Percentiles rank a stretch among this genome's conserved stretches.
Evolutionary conservation across 345 rosid genomes (phyloP).

Genomic region (Passiflora organensis): DNA sequence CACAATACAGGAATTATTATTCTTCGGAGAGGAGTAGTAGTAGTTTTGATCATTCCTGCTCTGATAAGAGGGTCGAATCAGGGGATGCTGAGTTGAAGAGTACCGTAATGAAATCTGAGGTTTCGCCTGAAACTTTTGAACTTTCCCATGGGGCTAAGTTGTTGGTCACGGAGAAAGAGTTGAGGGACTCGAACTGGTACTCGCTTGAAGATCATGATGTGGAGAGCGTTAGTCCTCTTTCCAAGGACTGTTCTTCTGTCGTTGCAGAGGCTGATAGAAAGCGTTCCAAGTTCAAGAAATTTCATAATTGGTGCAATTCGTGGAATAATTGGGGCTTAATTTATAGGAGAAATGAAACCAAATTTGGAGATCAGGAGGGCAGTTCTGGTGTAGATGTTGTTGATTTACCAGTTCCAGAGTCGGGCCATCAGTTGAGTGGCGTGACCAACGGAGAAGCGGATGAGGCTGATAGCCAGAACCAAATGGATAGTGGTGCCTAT

Average conservation of each 20-base stretch:
- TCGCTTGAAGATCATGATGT: slow-evolving; percentile 12
- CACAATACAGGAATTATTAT: slow-evolving; percentile 29
- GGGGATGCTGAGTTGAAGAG: slow-evolving; percentile 28
- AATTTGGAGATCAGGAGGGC: slow-evolving; percentile 29
- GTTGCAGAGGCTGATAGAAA: slow-evolving; percentile 12
- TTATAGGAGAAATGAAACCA: slow-evolving; percentile 19
- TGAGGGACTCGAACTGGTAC: slow-evolving; percentile 42
- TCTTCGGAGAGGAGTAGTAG: slow-evolving; percentile 24
- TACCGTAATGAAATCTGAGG: slow-evolving; percentile 25
- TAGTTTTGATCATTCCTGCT: slow-evolving; percentile 24
- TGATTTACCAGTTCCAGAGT: slow-evolving; percentile 41
- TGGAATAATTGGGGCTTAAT: slow-evolving; percentile 27
- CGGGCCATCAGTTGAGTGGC: slow-evolving; percentile 41
- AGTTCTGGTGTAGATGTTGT: slow-evolving; percentile 31
- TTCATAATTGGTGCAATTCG: slow-evolving; percentile 6
- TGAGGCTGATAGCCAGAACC: slow-evolving; percentile 49
- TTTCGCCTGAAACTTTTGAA: slow-evolving; percentile 41
- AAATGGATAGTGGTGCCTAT: slow-evolving; percentile 42
- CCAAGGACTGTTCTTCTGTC: slow-evolving; percentile 14
- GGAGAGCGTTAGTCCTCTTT: slow-evolving; percentile 4
- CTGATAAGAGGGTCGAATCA: slow-evolving; percentile 15
- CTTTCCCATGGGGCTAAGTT: slow-evolving; percentile 43
- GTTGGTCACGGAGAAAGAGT: slow-evolving; percentile 53
- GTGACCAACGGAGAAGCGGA: slow-evolving; percentile 34
- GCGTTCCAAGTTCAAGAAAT: slow-evolving; percentile 16